Base-by-base conservation (phyloP, 768 basidiomycete genomes). In the Tulasnella sp. region DNA sequence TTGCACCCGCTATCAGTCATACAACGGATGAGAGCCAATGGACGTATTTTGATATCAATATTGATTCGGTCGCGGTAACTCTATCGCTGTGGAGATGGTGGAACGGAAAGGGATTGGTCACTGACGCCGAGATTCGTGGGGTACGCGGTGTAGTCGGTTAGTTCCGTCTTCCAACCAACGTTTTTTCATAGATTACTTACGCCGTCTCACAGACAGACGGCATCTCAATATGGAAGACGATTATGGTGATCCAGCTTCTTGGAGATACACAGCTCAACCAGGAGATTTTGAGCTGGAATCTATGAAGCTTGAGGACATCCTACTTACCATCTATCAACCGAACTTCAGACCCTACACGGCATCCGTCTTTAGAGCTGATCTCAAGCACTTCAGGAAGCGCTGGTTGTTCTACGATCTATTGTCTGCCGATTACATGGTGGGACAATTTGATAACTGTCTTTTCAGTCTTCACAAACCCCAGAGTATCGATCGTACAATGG, bases 341-440 rank as follows among this genome's bases (percentile, higher is more conserved):
- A 74, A 79, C 52, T 98, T 98, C 68, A 75, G 95, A 12, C 95
- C 95, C 0, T 90, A 83, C 63, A 89, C 83, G 0, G 79, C 84
- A 9, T 89, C 85, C 5, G 89, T 99, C 43, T 99, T 98, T 69
- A 82, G 84, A 53, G 95, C 95, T 22, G 84, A 89, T 58, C 75
- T 96, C 31, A 74, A 75, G 10, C 73, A 71, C 25, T 77, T 98
- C 57, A 72, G 95, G 49, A 96, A 95, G 64, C 80, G 84, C 60
- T 98, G 90, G 90, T 59, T 93, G 32, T 95, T 95, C 65, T 92
- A 92, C 64, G 95, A 99, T 65, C 80, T 98, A 57, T 67, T 98
- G 54, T 64, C 73, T n/a, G 92, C 95, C 0, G 92, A 96, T 62
- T 87, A 84, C 57, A 83, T 98, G 35, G 93, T 95, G 7, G 95